Evolutionary conservation across 176 grass and related monocot species (phyloP).

Genomic region (Oryza longistaminata): DNA sequence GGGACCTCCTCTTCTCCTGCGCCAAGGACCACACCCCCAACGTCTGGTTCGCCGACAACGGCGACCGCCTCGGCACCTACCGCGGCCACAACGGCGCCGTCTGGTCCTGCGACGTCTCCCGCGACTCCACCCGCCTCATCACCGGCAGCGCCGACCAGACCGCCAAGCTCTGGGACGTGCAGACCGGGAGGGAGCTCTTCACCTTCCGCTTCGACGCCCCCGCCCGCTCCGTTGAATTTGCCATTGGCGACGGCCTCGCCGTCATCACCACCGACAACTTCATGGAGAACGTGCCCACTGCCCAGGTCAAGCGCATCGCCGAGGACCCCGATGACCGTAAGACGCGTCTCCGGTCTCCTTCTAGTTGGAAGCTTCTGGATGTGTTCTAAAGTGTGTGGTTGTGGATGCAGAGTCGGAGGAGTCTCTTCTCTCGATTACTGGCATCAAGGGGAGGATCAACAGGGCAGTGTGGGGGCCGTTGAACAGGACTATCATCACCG

Average conservation of each 20-base stretch:
- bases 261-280: conserved; percentile 87
- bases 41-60: conserved; percentile 85
- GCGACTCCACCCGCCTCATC: conserved; percentile 74
- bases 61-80: conserved; percentile 80
- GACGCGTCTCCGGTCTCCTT: background rate
- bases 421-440: conserved; percentile 67
- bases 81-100: conserved; percentile 98
- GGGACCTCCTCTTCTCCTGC: conserved; percentile 94
- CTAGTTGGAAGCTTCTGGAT: background rate
- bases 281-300: conserved; percentile 72
- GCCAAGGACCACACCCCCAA: conserved; percentile 93
- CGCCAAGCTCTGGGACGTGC: conserved; percentile 86
- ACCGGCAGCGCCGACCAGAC: conserved; percentile 82
- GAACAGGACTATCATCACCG: conserved; percentile 91
- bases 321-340: conserved; percentile 67
- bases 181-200: conserved; percentile 68
- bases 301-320: conserved; percentile 82
- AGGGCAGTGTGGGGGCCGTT: conserved; percentile 89
- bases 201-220: conserved; percentile 79
- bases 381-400: background rate
- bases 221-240: conserved; percentile 70
- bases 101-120: conserved; percentile 86
- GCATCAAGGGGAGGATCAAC: conserved; percentile 85
- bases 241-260: conserved; percentile 63
- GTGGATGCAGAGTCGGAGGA: conserved; percentile 71